Evolutionary conservation across 139 green algal species (phyloP).

Genomic region (Micractinium sp.): DNA sequence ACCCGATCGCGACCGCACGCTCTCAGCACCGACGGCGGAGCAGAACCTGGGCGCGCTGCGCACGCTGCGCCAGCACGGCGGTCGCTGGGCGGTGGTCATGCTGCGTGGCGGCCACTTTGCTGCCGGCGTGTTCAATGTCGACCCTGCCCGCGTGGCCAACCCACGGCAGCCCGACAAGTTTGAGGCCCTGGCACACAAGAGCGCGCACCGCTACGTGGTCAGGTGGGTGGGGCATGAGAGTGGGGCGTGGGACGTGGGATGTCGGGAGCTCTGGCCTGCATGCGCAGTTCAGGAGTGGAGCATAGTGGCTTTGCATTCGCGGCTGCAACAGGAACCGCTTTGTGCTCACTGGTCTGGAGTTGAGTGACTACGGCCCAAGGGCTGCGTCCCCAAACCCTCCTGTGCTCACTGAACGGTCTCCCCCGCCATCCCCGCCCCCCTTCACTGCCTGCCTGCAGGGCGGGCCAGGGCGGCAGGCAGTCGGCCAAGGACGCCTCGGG

Average conservation of each 20-base stretch:
- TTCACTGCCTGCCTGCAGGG: constrained; percentile 46
- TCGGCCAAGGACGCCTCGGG: constrained; percentile 85
- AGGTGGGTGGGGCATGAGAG: constrained; percentile 44
- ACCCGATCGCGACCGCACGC: constrained; percentile 50
- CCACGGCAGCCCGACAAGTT: constrained; percentile 34
- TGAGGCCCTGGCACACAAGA: constrained; percentile 71
- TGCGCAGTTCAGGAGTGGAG: background rate
- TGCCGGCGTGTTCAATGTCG: constrained; percentile 16
- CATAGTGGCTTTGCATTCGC: no score
- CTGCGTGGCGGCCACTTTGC: constrained; percentile 79
- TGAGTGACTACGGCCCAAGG: no score
- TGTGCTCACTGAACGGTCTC: background rate
- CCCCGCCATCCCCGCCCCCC: background rate
- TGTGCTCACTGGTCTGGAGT: no score
- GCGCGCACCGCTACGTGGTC: constrained; percentile 90
- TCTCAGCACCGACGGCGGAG: background rate
- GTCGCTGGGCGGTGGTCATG: constrained; percentile 55
- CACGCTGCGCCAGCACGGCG: constrained; percentile 41
- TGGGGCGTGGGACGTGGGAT: no score
- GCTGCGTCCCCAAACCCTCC: background rate
- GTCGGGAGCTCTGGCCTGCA: background rate
- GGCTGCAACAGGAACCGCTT: no score
- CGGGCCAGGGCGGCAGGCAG: constrained; percentile 91
- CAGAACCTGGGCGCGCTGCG: constrained; percentile 46
- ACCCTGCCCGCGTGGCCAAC: constrained; percentile 22